Percentiles rank a stretch among this genome's conserved stretches.
Conservation (phyloP, 169 alveolate genomes). For the Plasmodium yoelii region DNA sequence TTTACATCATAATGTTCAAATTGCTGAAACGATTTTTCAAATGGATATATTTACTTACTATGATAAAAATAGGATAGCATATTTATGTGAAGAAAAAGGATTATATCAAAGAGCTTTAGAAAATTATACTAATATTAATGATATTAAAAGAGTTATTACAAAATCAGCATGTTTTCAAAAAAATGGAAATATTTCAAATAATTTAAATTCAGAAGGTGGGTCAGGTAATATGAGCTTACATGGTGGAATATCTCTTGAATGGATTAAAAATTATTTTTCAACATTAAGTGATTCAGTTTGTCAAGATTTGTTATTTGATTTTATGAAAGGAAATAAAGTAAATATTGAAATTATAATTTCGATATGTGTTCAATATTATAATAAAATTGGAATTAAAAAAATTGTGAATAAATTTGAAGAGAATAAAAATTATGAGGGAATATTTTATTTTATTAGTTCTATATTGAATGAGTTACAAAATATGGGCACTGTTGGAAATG, state of each 20-base stretch:
- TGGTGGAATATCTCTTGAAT: conserved; percentile 47
- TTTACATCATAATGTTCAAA: conserved; percentile 90
- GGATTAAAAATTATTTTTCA: conserved; percentile 74
- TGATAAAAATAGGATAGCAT: conserved; percentile 96
- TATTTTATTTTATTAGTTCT: conserved; percentile 73
- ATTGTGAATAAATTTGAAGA: conserved; percentile 79
- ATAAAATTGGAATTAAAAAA: conserved; percentile 82
- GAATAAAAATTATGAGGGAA: conserved; percentile 71
- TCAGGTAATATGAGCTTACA: conserved; percentile 4
- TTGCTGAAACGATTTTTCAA: conserved; percentile 74
- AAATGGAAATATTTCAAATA: conserved; percentile 13
- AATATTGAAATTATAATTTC: conserved; percentile 79
- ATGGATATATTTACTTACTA: conserved; percentile 95
- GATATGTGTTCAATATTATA: conserved; percentile 78
- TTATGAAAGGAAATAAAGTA: conserved; percentile 78
- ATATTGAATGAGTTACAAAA: conserved; percentile 61
- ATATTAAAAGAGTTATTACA: conserved; percentile 94
- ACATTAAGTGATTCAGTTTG: conserved; percentile 69
- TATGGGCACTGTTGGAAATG: conserved; percentile 10
- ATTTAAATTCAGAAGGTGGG: not conserved
- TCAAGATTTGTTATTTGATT: conserved; percentile 78
- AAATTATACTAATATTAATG: conserved; percentile 94
- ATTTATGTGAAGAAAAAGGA: conserved; percentile 98
- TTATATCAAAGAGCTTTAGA: conserved; percentile 97
- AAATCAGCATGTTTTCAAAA: conserved; percentile 89